phyloP scores from a whole-genome alignment of 768 basidiomycete species.

The Russula olivacea region DNA sequence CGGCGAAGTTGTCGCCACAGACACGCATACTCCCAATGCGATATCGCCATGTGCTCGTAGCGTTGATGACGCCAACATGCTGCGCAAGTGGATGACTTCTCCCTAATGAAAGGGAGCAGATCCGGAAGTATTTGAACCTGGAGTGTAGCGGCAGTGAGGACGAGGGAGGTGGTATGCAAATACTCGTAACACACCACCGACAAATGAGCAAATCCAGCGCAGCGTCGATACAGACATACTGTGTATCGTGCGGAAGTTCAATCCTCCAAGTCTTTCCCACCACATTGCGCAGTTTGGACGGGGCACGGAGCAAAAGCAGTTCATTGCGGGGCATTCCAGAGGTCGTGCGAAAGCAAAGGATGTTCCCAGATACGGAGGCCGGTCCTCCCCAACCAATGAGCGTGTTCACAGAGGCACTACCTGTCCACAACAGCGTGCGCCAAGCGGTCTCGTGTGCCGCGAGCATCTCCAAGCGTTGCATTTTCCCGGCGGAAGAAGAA shows the following conservation, averaged over 20 bases:
- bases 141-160: not conserved
- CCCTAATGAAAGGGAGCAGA: not conserved
- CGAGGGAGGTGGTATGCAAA: too few relatives aligned
- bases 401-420: not conserved
- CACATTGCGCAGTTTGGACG: conserved; percentile 14
- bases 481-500: not conserved
- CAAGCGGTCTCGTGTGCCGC: not conserved
- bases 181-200: not conserved
- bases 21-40: conserved; percentile 9
- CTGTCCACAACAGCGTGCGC: conserved; percentile 1
- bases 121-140: conserved; percentile 1
- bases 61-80: not conserved
- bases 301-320: conserved; percentile 11
- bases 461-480: conserved; percentile 3
- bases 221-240: conserved; percentile 1
- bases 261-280: conserved; percentile 2
- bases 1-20: conserved; percentile 5
- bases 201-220: conserved; percentile 11
- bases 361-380: conserved; percentile 3
- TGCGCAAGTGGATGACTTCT: not conserved
- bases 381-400: conserved; percentile 7
- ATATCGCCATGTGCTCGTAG: not conserved
- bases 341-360: not conserved
- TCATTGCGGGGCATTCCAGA: not conserved
- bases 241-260: not conserved